phyloP scores from a whole-genome alignment of 495 filamentous ascomycete genomes.

The Xylaria scruposa region DNA sequence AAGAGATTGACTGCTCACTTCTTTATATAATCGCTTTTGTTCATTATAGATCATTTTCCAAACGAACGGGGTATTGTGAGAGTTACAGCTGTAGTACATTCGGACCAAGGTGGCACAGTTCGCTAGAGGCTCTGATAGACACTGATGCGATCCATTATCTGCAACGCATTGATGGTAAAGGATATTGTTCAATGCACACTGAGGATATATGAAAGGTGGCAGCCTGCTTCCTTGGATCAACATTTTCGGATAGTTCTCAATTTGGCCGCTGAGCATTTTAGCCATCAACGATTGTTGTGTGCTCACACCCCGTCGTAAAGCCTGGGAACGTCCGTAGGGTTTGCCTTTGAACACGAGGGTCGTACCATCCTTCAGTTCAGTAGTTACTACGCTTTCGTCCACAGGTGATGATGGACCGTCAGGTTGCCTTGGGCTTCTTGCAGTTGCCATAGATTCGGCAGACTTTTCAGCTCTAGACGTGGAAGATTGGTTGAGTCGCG shows the following conservation, averaged over 20 bases:
- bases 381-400: not conserved
- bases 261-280: slow-evolving; percentile 21
- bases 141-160: slow-evolving; percentile 23
- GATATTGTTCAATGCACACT: slow-evolving; percentile 18
- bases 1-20: not conserved
- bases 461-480: not conserved
- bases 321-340: not conserved
- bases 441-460: not conserved
- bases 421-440: not conserved
- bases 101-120: slow-evolving; percentile 4
- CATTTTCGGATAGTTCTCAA: slow-evolving; percentile 22
- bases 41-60: slow-evolving; percentile 11
- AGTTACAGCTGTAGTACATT: not conserved
- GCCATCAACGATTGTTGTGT: slow-evolving; percentile 11
- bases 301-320: not conserved
- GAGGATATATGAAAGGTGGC: slow-evolving; percentile 28
- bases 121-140: slow-evolving; percentile 22
- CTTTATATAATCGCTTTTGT: not conserved
- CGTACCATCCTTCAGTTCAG: not conserved
- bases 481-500: not conserved
- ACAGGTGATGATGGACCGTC: not conserved
- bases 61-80: not conserved
- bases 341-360: not conserved
- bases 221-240: slow-evolving; percentile 22
- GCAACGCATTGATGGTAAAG: slow-evolving; percentile 15